Base-by-base conservation (phyloP, 2,329 filamentous ascomycete genomes). In the Mycogone perniciosa region DNA sequence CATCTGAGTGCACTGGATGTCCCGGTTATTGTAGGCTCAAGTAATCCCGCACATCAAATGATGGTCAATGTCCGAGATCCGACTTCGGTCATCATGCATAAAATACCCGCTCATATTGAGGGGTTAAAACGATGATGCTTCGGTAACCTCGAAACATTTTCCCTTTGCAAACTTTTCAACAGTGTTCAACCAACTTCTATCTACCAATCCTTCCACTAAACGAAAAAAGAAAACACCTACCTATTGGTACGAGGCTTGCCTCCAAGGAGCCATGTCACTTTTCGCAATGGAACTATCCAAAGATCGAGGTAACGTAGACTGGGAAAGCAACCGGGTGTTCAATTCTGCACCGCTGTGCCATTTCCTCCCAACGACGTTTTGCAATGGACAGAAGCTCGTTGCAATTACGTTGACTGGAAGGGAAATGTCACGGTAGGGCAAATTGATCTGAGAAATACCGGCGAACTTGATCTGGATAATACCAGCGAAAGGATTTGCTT, bases 401-500 rank as follows among this genome's bases (percentile, higher is more conserved):
- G 20, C 7, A 26, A 27, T 42, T 42, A 27, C 13, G 11, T 30
- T 34, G 5, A 10, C 6, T 30, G 7, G 31, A 48, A 45, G 44
- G 30, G 13, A 37, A 53, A 49, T 53, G 40, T 46, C 52, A 51
- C 60, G 57, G 60, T 61, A 60, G 59, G 9, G 39, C 11, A 35
- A 43, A 41, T 62, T 63, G 67, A 66, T 84, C 82, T 86, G 82
- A 86, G 83, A 87, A 79, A 86, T 84, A 87, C 84, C 84, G 83
- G 74, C 74, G 77, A 88, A 89, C 85, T 88, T 88, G 85, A 88
- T 86, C 84, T 86, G 83, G 82, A 84, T 85, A 87, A 88, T 87
- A 78, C 84, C 84, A 87, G 85, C 85, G 86, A 84, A 88, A 88
- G 85, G 82, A 88, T 81, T 84, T 88, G 85, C 85, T 85, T 85